A percentile compares a stretch with the other conserved stretches of the same genome.
phyloP scores from a whole-genome alignment of 768 basidiomycete genomes.

The Suillus subluteus region DNA sequence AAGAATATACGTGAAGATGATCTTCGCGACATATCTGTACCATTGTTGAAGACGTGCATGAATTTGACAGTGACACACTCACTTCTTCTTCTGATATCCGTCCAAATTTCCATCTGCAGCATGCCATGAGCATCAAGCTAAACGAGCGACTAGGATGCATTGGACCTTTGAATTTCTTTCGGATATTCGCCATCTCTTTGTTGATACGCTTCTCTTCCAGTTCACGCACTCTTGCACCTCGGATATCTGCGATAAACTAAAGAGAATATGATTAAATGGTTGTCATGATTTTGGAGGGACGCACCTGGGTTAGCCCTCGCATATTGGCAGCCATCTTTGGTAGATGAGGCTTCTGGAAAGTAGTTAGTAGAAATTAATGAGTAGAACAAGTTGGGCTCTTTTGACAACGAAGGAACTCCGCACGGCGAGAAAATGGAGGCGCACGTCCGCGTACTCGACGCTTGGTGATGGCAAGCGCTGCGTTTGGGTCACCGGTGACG shows the following conservation, averaged over 20 bases:
- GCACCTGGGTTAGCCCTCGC: slow-evolving; percentile 91
- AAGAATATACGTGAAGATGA: slow-evolving; percentile 98
- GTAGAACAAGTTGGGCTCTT: neutral
- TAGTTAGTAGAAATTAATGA: neutral
- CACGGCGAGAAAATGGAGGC: too few relatives aligned
- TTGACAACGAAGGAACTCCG: neutral
- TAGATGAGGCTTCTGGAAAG: neutral
- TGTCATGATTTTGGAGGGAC: slow-evolving; percentile 22
- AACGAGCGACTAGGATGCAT: slow-evolving; percentile 13
- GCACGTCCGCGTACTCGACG: neutral
- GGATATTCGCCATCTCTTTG: slow-evolving; percentile 99
- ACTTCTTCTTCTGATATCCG: slow-evolving; percentile 95
- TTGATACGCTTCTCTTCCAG: slow-evolving; percentile 99
- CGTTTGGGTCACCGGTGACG: neutral
- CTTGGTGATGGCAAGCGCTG: neutral
- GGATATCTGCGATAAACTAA: slow-evolving; percentile 98
- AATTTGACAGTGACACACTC: slow-evolving; percentile 30
- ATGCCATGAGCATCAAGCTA: slow-evolving; percentile 11
- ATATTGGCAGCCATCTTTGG: slow-evolving; percentile 81
- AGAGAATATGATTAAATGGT: slow-evolving; percentile 6
- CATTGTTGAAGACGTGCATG: slow-evolving; percentile 10
- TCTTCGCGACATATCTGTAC: slow-evolving; percentile 93
- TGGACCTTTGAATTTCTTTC: slow-evolving; percentile 96
- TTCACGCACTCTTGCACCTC: slow-evolving; percentile 94
- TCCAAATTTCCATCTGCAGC: slow-evolving; percentile 78